Evolutionary conservation across 306 rosid species (phyloP), one percentile per base, ranked within the genome.

Genomic region (Ceratonia siliqua): DNA sequence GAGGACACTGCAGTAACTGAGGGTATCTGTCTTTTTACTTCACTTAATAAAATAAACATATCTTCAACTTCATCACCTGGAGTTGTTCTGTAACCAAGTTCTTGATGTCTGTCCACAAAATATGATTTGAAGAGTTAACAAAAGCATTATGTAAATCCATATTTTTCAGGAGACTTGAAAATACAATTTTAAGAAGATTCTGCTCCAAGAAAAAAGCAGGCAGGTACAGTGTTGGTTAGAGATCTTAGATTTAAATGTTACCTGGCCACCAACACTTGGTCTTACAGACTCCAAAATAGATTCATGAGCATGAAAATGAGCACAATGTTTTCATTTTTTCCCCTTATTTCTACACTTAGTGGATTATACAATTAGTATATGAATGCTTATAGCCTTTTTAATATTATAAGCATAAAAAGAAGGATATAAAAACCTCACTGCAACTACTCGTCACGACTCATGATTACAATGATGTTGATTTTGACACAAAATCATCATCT

Each of bases 21-120:
- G 36, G 98, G 96, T 75, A 91, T 87, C 89, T 88, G 86, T 84
- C 85, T 86, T 84, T 90, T 91, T 76, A 94, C 97, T 81, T 94
- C 97, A 75, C 71, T 86, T 79, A 94, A 81, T 84, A 94, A 86
- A 74, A 88, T 77, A 84, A 81, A 88, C 94, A 94, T 86, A 79
- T 94, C 98, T 85, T 94, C 98, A 2, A 94, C 97, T 84, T 91
- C 97, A 87, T 94, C 98, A 53, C 98, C 98, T 41, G 78, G 90
- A 46, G 98, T 94, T 78, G 50, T 78, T 70, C 78, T 85, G 78
- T 94, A 94, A 86, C 86, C 90, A 83, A 94, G 98, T 80, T 90
- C 92, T 64, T 85, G 91, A 79, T 91, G 88, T 87, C 98, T 91
- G 80, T 75, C 50, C 36, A 69, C 41, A 79, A 41, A 73, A 84